Conservation (phyloP, 345 rosid species). For the Salix exigua region DNA sequence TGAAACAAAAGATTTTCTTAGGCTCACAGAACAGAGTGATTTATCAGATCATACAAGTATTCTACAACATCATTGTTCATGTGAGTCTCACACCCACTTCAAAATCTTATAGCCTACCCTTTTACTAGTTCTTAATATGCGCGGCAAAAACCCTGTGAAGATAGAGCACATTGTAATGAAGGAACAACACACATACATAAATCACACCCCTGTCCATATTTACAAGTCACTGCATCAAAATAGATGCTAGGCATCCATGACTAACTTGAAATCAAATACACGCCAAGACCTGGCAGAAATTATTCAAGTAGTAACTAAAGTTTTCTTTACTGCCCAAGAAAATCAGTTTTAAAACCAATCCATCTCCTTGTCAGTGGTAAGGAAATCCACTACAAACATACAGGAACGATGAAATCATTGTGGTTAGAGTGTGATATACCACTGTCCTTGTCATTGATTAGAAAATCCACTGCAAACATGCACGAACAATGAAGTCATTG, state of each 20-base stretch:
- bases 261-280: not conserved
- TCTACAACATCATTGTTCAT: not conserved
- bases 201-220: not conserved
- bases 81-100: not conserved
- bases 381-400: not conserved
- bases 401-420: not conserved
- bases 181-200: not conserved
- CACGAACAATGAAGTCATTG: not conserved
- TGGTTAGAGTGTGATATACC: not conserved
- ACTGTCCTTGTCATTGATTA: not conserved
- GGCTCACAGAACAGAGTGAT: not conserved
- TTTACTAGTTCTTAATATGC: not conserved
- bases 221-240: not conserved
- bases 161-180: not conserved
- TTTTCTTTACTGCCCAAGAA: not conserved
- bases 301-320: not conserved
- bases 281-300: not conserved
- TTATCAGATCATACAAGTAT: not conserved
- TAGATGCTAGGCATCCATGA: not conserved
- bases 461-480: not conserved
- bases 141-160: not conserved
- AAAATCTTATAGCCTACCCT: not conserved
- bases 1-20: not conserved
- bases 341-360: not conserved
- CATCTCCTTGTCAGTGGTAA: not conserved